These are phyloP conservation scores for Eremochloa ophiuroides DNA, from an alignment of 176 grass and related monocot genomes.

Conservation along the genomic window DNA sequence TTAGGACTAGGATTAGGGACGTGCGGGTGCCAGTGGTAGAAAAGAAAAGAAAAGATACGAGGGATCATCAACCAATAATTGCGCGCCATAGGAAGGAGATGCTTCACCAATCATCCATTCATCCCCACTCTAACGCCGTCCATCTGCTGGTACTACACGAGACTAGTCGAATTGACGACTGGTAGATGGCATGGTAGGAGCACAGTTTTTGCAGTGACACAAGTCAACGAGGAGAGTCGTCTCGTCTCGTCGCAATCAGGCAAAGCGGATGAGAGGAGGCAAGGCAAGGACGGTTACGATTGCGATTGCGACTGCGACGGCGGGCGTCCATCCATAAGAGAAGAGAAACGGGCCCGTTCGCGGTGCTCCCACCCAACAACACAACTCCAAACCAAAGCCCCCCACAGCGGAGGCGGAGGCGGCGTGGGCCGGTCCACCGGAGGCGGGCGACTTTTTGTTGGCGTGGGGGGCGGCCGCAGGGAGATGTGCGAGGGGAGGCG, in stretches of 20 bases:
- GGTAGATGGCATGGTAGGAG: too few relatives aligned
- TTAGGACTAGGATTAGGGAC: too few relatives aligned
- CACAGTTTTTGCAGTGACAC: not conserved
- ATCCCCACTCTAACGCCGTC: too few relatives aligned
- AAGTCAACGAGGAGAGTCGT: not conserved
- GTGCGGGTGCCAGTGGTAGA: too few relatives aligned
- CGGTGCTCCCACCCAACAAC: not conserved
- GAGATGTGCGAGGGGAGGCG: conserved; percentile 57
- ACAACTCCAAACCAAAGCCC: not conserved
- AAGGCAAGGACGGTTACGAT: too few relatives aligned
- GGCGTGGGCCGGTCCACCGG: not conserved
- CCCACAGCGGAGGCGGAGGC: not conserved
- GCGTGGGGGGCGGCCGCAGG: not conserved
- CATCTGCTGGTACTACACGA: too few relatives aligned
- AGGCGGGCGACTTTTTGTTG: not conserved
- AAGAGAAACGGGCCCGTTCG: not conserved
- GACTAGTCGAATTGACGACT: too few relatives aligned
- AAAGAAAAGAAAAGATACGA: too few relatives aligned
- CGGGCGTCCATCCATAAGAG: not conserved
- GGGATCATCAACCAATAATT: too few relatives aligned
- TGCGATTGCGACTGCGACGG: not conserved
- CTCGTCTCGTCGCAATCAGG: not conserved
- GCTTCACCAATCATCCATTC: too few relatives aligned
- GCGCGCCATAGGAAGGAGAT: too few relatives aligned
- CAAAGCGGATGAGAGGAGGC: not conserved